Conservation (phyloP, 768 basidiomycete genomes). For the Leccinum uliginosum region DNA sequence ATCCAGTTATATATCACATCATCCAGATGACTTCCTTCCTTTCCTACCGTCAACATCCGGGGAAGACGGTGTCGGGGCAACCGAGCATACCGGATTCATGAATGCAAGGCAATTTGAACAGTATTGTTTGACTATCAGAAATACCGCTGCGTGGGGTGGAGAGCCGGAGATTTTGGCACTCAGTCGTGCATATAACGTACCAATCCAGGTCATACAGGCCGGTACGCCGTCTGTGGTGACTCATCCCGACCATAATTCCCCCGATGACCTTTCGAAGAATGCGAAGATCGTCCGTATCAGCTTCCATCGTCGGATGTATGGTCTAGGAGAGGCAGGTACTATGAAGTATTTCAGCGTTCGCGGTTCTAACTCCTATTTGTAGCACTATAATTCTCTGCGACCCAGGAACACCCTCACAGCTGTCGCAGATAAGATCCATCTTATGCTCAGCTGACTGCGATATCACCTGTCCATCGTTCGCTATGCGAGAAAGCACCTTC, state of each 20-base stretch:
- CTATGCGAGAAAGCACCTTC: background rate
- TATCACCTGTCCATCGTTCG: background rate
- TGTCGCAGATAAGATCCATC: conserved; percentile 30
- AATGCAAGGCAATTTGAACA: conserved; percentile 53
- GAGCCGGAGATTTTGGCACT: conserved; percentile 95
- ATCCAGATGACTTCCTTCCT: conserved; percentile 88
- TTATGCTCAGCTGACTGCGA: conserved; percentile 24
- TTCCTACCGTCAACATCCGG: conserved; percentile 76
- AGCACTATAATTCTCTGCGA: conserved; percentile 89
- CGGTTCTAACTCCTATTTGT: conserved; percentile 9
- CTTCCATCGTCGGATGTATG: conserved; percentile 93
- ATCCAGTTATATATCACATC: conserved; percentile 72
- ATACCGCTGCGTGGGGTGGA: conserved; percentile 94
- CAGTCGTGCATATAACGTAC: conserved; percentile 71
- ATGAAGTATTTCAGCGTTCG: background rate
- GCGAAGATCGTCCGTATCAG: conserved; percentile 64
- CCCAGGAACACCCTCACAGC: conserved; percentile 39
- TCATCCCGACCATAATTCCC: conserved; percentile 50
- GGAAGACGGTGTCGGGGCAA: conserved; percentile 64
- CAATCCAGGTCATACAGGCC: conserved; percentile 89
- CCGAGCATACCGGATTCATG: conserved; percentile 65
- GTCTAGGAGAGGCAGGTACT: conserved; percentile 82
- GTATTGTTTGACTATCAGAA: conserved; percentile 75
- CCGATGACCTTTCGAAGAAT: conserved; percentile 24
- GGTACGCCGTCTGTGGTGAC: conserved; percentile 79